These are phyloP conservation scores for Seminavis robusta DNA, from an alignment of 108 stramenopile genomes.

Conservation along the genomic window DNA sequence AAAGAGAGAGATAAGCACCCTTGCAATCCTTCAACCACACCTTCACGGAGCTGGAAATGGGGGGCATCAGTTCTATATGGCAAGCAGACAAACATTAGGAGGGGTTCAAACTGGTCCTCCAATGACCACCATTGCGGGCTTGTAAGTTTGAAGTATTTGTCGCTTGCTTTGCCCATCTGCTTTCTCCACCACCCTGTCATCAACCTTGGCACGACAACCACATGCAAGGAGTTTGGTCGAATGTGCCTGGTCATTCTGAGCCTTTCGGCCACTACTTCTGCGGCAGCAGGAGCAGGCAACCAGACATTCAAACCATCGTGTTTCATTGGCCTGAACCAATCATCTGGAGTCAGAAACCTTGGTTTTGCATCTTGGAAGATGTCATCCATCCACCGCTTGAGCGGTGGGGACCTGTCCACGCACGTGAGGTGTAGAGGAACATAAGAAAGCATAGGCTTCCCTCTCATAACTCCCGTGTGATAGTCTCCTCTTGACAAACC, in stretches of 20 bases:
- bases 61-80: too few relatives aligned
- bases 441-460: neutral
- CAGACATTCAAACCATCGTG: slow-evolving; percentile 13
- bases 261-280: slow-evolving; percentile 24
- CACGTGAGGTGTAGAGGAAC: neutral
- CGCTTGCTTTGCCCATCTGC: too few relatives aligned
- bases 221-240: slow-evolving; percentile 14
- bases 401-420: neutral
- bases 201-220: slow-evolving; percentile 32
- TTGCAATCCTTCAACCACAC: too few relatives aligned
- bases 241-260: slow-evolving; percentile 22
- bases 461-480: neutral
- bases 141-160: too few relatives aligned
- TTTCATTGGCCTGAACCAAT: slow-evolving; percentile 17
- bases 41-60: too few relatives aligned
- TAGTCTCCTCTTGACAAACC: slow-evolving; percentile 3
- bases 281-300: slow-evolving; percentile 27
- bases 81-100: too few relatives aligned
- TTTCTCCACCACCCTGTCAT: slow-evolving; percentile 45
- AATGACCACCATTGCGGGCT: too few relatives aligned
- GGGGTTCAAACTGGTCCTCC: too few relatives aligned
- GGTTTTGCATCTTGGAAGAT: too few relatives aligned
- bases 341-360: too few relatives aligned
- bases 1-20: too few relatives aligned
- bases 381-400: neutral